Conservation (phyloP, 768 basidiomycete species). For the Grammothele lineata region DNA sequence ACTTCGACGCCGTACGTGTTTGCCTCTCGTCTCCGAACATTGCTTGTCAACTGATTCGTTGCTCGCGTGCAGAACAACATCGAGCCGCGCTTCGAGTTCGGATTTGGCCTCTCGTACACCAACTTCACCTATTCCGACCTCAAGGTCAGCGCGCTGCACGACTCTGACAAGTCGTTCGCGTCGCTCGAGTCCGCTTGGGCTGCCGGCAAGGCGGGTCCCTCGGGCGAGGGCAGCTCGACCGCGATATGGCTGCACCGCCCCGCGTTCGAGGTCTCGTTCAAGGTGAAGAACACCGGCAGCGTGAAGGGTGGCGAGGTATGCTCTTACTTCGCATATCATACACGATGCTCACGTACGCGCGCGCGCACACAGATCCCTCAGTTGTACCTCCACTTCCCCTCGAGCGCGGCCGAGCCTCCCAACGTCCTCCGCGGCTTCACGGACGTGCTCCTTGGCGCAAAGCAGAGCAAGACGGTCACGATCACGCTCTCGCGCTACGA, state of each 20-base stretch:
- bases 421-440: conserved; percentile 66
- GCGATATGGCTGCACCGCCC: conserved; percentile 75
- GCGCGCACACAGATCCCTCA: no score
- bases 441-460: conserved; percentile 46
- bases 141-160: conserved; percentile 37
- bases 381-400: conserved; percentile 70
- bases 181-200: conserved; percentile 52
- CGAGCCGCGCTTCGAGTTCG: conserved; percentile 82
- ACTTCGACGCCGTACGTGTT: conserved; percentile 33
- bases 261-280: conserved; percentile 57
- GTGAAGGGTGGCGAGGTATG: conserved; percentile 66
- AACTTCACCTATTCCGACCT: conserved; percentile 69
- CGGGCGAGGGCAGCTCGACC: conserved; percentile 52
- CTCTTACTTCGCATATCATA: no score
- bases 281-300: conserved; percentile 60
- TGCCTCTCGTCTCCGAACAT: not conserved
- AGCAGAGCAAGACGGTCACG: conserved; percentile 41
- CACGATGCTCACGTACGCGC: no score
- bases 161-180: conserved; percentile 33
- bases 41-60: no score
- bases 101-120: conserved; percentile 87
- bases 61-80: conserved; percentile 56
- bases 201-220: conserved; percentile 49
- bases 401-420: conserved; percentile 59
- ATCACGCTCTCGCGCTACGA: conserved; percentile 67